Percentiles rank a stretch among this genome's conserved stretches.
Evolutionary conservation across 192 early-diverging fungal species (phyloP).

Genomic region (Backusella westeae): DNA sequence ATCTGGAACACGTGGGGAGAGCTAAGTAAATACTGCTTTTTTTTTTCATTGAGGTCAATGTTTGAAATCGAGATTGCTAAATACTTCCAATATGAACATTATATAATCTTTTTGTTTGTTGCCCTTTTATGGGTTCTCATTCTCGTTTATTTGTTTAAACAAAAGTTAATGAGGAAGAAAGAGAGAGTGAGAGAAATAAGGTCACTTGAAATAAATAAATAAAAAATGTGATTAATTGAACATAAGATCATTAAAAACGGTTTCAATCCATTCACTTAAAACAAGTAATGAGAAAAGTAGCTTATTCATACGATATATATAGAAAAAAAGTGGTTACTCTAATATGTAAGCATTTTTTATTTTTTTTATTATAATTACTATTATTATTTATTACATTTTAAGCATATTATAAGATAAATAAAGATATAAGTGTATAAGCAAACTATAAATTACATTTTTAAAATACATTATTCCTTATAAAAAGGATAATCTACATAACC

Average conservation of each 20-base stretch:
- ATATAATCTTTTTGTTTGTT: not conserved
- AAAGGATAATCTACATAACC: conserved; percentile 38
- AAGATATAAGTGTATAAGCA: not conserved
- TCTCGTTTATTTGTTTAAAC: not conserved
- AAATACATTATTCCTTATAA: not conserved
- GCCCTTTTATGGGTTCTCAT: not conserved
- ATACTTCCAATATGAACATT: not conserved
- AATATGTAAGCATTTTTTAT: not conserved
- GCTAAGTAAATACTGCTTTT: not conserved
- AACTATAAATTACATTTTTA: no score
- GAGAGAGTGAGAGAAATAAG: not conserved
- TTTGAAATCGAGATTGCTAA: not conserved
- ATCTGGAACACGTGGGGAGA: not conserved
- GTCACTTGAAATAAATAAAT: not conserved
- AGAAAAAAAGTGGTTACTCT: not conserved
- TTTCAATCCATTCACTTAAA: not conserved
- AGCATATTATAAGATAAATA: not conserved
- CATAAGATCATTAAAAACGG: no score
- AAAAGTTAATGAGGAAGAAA: not conserved
- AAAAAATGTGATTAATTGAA: not conserved
- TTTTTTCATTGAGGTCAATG: not conserved
- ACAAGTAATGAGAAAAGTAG: not conserved
- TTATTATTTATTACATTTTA: not conserved
- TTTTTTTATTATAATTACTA: not conserved
- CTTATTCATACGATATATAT: not conserved